phyloP scores from a whole-genome alignment of 805 yeast species.

The Lachancea thermotolerans region DNA sequence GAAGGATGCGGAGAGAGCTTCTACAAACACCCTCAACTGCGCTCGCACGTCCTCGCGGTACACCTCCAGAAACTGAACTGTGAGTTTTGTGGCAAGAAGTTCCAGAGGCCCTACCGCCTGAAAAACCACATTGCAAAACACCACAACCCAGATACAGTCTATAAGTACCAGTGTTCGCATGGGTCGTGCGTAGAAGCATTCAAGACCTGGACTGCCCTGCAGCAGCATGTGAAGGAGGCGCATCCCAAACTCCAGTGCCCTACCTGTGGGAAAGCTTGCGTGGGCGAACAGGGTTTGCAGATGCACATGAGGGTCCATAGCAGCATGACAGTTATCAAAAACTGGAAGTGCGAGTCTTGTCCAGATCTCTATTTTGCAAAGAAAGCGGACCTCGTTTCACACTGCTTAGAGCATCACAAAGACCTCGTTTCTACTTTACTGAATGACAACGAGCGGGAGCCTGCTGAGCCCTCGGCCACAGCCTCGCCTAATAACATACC shows the following conservation, averaged over 20 bases:
- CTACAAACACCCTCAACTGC: conserved; percentile 65
- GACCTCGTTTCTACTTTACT: conserved; percentile 6
- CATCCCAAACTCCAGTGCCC: conserved; percentile 66
- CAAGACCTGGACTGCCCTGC: conserved; percentile 68
- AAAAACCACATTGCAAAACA: conserved; percentile 57
- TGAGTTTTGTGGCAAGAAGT: conserved; percentile 55
- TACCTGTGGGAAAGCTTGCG: conserved; percentile 63
- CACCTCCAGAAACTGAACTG: conserved; percentile 56
- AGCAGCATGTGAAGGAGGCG: conserved; percentile 58
- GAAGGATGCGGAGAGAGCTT: conserved; percentile 63
- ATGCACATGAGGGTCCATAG: conserved; percentile 74
- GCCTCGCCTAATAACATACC: no score
- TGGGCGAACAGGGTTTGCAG: conserved; percentile 60
- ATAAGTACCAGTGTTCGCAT: conserved; percentile 50
- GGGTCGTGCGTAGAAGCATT: conserved; percentile 55
- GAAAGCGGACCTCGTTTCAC: conserved; percentile 50
- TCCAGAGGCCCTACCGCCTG: conserved; percentile 57
- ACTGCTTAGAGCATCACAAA: conserved; percentile 44
- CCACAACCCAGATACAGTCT: conserved; percentile 44
- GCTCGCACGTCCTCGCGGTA: conserved; percentile 59
- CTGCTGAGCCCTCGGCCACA: no score
- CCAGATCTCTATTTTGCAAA: conserved; percentile 41
- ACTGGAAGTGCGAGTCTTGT: conserved; percentile 65
- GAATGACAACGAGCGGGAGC: not conserved
- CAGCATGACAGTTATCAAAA: conserved; percentile 40